Evolutionary conservation across 139 green algal species (phyloP).

Genomic region (Coccomyxa sp.): DNA sequence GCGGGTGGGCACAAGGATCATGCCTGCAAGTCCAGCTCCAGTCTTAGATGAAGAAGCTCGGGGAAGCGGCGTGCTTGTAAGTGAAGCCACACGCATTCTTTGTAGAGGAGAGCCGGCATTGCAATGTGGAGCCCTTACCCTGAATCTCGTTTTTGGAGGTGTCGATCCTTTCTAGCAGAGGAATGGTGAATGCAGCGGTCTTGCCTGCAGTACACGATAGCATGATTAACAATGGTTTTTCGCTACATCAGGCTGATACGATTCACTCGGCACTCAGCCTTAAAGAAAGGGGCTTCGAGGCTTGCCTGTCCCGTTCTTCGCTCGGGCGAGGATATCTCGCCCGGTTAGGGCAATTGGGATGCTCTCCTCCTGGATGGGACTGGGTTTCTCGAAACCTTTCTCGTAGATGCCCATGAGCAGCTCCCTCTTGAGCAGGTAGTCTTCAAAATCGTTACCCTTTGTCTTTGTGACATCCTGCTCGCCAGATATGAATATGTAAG

Average conservation of each 20-base stretch:
- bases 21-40: slow-evolving; percentile 48
- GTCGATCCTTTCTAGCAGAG: slow-evolving; percentile 94
- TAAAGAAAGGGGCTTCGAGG: neutral
- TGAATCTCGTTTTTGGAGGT: slow-evolving; percentile 85
- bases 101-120: no score
- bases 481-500: neutral
- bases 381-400: slow-evolving; percentile 96
- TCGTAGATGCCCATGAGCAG: slow-evolving; percentile 99
- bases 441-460: slow-evolving; percentile 98
- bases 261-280: no score
- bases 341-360: slow-evolving; percentile 98
- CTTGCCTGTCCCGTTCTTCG: slow-evolving; percentile 93
- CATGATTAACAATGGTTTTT: no score
- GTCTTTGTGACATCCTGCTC: slow-evolving; percentile 95
- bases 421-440: slow-evolving; percentile 98
- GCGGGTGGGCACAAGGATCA: slow-evolving; percentile 96
- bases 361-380: slow-evolving; percentile 92
- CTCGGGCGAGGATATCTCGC: slow-evolving; percentile 95
- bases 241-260: no score
- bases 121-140: slow-evolving; percentile 40
- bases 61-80: no score
- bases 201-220: slow-evolving; percentile 67
- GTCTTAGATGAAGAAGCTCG: no score
- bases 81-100: no score
- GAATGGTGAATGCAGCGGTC: slow-evolving; percentile 98